Base-by-base conservation (phyloP, 805 yeast genomes). In the Yarrowia keelungensis region DNA sequence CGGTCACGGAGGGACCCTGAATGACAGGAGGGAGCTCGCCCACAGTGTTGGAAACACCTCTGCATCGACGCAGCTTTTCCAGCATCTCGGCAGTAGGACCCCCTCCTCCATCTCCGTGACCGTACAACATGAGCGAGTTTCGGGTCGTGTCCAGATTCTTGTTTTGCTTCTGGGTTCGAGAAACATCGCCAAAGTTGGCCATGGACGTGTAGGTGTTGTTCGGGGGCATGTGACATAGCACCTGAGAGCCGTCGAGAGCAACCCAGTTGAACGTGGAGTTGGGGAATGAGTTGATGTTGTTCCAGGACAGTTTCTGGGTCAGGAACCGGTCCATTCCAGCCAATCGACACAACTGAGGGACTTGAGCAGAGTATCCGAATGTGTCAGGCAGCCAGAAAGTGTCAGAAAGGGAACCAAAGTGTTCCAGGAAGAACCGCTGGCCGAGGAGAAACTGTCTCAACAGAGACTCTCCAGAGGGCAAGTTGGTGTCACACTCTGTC, bases 91-190 rank as follows among this genome's bases (percentile, higher is more conserved):
- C 90, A 4, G 91, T 88, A 56, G 99, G 98, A 8, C 99, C 99
- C 72, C 99, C 99, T 71, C 99, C 99, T 74, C 99, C 99, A 77
- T 94, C 99, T 74, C 99, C 99, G 74, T 90, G 88, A 47, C 99
- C 99, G 74, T 86, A 95, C 51, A 92, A 81, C 75, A 95, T 80
- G 73, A 94, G 81, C 0, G 97, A 94, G 10, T 90, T 87, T 70
- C 90, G 94, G 68, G 88, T 92, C 71, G 87, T 86, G 69, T 92
- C 88, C 72, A 90, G 80, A 74, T 93, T 91, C 80, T 93, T 90
- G 79, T 95, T 97, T 75, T 92, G 94, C 35, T 81, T 79, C 68
- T 88, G 84, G 1, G 97, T 89, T 73, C 97, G 84, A 69, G 86
- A 84, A 39, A 93, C 97, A 79, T 95, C 98, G 39, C 97, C 97